Evolutionary conservation across 495 filamentous ascomycete genomes (phyloP), one percentile per base, ranked within the genome.

Genomic region (Amphirosellinia nigrospora): DNA sequence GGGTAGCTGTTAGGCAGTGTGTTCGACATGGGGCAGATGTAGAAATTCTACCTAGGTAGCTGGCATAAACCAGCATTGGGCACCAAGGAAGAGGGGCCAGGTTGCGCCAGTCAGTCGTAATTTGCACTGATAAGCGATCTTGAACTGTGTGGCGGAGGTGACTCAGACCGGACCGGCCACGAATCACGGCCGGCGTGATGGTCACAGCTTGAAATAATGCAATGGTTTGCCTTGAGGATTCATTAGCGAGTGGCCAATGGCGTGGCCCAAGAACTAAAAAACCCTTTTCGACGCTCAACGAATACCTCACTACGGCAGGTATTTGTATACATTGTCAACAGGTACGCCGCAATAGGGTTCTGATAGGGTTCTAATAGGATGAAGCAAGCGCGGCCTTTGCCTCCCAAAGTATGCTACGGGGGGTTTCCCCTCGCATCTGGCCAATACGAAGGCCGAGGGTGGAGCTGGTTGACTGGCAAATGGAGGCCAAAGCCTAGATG

Each of bases 81-180:
- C 66, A 69, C 28, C 66, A 69, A 69, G 32, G 56, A 53, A 69
- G 66, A 69, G 55, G 41, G 66, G 66, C 23, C 9, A 48, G 4
- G 39, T 43, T n/a, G 38, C 36, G 55, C 21, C 21, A 39, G 55
- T 11, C 21, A 39, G 13, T 19, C 36, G n/a, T 23, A 43, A 50
- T 4, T 28, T 43, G 58, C 23, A 61, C 66, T 50, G 53, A 56
- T 66, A 66, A 43, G 64, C 19, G 7, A 36, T 7, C 34, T 36
- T 3, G 8, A 53, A 43, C 23, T 66, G 15, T 34, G 7, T 46
- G 43, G 50, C 39, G 19, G 16, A 50, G 36, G 50, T 50, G 45
- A 56, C 50, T 66, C 63, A 66, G 63, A 66, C 46, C 63, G 55
- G 63, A 66, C 46, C 63, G 63, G 48, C 36, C 58, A 41, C 58